A percentile compares a stretch with the other conserved stretches of the same genome.
Conservation (phyloP, 192 early-diverging fungal species). For the Backusella luteola region DNA sequence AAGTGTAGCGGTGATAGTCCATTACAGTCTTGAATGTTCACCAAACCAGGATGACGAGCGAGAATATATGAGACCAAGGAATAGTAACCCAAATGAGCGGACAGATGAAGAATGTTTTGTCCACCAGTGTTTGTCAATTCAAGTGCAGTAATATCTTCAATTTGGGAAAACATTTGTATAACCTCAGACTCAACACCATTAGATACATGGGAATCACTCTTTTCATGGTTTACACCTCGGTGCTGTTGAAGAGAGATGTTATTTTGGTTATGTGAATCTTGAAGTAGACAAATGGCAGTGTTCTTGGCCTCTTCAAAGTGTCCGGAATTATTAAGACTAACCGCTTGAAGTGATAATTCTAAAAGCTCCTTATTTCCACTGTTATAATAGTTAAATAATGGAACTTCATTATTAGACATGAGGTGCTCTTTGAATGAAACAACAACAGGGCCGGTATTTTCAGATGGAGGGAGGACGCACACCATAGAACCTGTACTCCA, state of each 20-base stretch:
- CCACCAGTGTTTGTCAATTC: slow-evolving; percentile 31
- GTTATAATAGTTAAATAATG: slow-evolving; percentile 37
- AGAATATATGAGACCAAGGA: not conserved
- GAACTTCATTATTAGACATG: slow-evolving; percentile 28
- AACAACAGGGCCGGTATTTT: slow-evolving; percentile 66
- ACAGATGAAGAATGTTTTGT: slow-evolving; percentile 67
- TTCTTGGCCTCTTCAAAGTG: slow-evolving; percentile 69
- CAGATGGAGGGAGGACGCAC: slow-evolving; percentile 80
- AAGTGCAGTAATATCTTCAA: not conserved
- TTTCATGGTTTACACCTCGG: not conserved
- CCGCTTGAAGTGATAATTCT: slow-evolving; percentile 84
- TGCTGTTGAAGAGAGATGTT: not conserved
- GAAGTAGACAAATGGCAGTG: slow-evolving; percentile 67
- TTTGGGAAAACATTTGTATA: not conserved
- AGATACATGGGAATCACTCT: not conserved
- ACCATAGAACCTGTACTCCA: slow-evolving; percentile 77
- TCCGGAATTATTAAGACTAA: slow-evolving; percentile 76
- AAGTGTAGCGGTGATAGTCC: slow-evolving; percentile 71
- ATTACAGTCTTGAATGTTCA: slow-evolving; percentile 60
- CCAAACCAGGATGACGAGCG: slow-evolving; percentile 17
- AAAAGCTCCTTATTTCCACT: slow-evolving; percentile 81
- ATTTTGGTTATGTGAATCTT: slow-evolving; percentile 8
- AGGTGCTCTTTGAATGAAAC: slow-evolving; percentile 53
- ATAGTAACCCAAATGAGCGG: slow-evolving; percentile 23
- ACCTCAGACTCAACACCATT: not conserved